These are phyloP conservation scores for Exophiala spinifera DNA, from an alignment of 2,329 filamentous ascomycete genomes.

Conservation along the genomic window DNA sequence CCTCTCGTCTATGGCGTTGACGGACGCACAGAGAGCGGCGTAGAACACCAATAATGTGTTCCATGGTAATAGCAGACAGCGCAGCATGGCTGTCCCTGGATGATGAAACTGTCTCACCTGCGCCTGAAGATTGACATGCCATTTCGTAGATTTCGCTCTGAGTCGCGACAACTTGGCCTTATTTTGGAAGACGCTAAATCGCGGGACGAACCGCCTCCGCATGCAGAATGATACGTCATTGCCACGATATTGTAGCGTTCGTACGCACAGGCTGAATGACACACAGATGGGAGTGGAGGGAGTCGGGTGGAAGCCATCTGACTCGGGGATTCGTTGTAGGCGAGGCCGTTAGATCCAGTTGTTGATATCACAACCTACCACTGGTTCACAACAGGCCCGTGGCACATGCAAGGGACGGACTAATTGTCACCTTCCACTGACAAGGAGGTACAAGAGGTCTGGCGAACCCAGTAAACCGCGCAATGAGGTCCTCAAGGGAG, in stretches of 20 bases:
- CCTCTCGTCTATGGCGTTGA: slow-evolving; percentile 20
- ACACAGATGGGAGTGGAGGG: too few species aligned
- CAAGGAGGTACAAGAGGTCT: too few species aligned
- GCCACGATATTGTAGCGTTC: background rate
- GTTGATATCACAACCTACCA: too few species aligned
- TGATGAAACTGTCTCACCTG: slow-evolving; percentile 2
- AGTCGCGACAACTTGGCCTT: slow-evolving; percentile 1
- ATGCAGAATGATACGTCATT: slow-evolving; percentile 3
- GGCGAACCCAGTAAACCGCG: too few species aligned
- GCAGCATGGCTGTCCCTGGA: slow-evolving; percentile 13
- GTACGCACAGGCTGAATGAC: too few species aligned
- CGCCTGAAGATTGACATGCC: background rate
- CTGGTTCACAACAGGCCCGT: too few species aligned
- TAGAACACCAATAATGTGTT: slow-evolving; percentile 25
- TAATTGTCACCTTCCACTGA: too few species aligned
- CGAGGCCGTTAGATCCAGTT: too few species aligned
- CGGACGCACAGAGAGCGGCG: slow-evolving; percentile 22
- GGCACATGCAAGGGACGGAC: too few species aligned
- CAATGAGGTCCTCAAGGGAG: too few species aligned
- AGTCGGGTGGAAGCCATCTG: too few species aligned
- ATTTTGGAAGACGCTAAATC: slow-evolving; percentile 5
- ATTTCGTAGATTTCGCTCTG: background rate
- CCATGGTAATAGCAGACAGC: slow-evolving; percentile 12
- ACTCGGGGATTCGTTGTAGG: too few species aligned
- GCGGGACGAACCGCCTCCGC: slow-evolving; percentile 15